These are phyloP conservation scores for Linnemannia schmuckeri DNA, from an alignment of 192 early-diverging fungal genomes.

Conservation along the genomic window DNA sequence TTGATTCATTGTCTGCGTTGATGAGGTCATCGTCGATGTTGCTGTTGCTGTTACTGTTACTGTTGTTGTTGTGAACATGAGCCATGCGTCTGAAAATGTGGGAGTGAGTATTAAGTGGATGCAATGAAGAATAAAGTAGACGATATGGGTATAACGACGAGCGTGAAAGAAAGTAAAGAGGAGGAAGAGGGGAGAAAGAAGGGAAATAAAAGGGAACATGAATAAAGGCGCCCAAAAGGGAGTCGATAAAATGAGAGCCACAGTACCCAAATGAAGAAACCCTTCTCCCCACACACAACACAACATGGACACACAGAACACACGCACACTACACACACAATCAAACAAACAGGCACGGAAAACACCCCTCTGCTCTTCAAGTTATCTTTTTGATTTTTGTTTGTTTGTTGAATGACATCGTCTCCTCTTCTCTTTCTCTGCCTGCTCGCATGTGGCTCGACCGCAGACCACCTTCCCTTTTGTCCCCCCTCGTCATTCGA, in stretches of 20 bases:
- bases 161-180: not conserved
- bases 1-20: conserved; percentile 2
- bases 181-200: not conserved
- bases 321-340: not conserved
- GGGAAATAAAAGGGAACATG: not conserved
- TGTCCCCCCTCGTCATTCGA: not conserved
- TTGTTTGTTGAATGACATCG: conserved; percentile 7
- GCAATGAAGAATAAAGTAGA: not conserved
- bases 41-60: not conserved
- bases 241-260: not conserved
- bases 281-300: not conserved
- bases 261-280: not conserved
- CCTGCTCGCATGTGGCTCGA: not conserved
- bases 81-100: conserved; percentile 13
- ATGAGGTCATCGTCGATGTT: not conserved
- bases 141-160: not conserved
- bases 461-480: not conserved
- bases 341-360: not conserved
- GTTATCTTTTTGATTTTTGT: not conserved
- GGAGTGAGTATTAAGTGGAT: not conserved
- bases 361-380: too few relatives aligned
- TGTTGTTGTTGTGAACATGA: conserved; percentile 6
- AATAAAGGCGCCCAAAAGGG: not conserved
- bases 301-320: not conserved
- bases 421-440: not conserved